Percentiles rank a stretch among this genome's conserved stretches.
Evolutionary conservation across 495 filamentous ascomycete species (phyloP).

Genomic region (Lineolata rhizophorae): DNA sequence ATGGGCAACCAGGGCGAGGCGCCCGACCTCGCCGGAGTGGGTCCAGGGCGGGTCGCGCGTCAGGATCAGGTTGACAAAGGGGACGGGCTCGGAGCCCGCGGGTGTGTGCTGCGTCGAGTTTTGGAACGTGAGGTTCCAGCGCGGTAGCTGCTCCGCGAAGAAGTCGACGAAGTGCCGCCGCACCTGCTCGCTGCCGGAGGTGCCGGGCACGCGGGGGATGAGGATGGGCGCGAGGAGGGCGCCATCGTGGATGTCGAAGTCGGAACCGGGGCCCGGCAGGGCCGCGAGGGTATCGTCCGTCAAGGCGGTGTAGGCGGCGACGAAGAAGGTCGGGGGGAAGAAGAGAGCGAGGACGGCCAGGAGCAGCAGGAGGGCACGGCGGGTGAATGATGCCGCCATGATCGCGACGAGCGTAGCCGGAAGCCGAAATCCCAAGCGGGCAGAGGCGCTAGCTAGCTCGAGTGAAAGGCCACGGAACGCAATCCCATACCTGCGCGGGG

Average conservation of each 20-base stretch:
- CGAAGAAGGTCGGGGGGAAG: constrained; percentile 18
- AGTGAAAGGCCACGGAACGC: too few species aligned
- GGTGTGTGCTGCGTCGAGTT: constrained; percentile 76
- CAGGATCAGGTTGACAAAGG: constrained; percentile 71
- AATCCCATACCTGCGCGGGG: too few species aligned
- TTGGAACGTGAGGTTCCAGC: constrained; percentile 63
- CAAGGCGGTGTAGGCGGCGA: constrained; percentile 43
- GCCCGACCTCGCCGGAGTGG: constrained; percentile 43
- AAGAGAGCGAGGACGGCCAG: constrained; percentile 7
- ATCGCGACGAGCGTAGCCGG: too few species aligned
- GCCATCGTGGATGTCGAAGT: constrained; percentile 63
- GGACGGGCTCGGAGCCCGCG: constrained; percentile 38
- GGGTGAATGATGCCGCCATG: too few species aligned
- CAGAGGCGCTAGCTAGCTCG: too few species aligned
- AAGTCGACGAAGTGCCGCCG: constrained; percentile 69
- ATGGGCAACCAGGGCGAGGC: constrained; percentile 78
- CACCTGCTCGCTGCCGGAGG: constrained; percentile 46
- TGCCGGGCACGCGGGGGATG: constrained; percentile 75
- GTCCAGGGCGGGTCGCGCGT: constrained; percentile 80
- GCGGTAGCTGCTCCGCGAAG: constrained; percentile 46
- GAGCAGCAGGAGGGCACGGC: too few species aligned
- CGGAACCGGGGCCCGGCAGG: constrained; percentile 44
- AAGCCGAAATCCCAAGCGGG: too few species aligned
- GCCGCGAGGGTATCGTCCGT: constrained; percentile 45
- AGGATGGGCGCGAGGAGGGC: constrained; percentile 72